Evolutionary conservation across 2,329 filamentous ascomycete species (phyloP).

Genomic region (Pleurostoma richardsiae): DNA sequence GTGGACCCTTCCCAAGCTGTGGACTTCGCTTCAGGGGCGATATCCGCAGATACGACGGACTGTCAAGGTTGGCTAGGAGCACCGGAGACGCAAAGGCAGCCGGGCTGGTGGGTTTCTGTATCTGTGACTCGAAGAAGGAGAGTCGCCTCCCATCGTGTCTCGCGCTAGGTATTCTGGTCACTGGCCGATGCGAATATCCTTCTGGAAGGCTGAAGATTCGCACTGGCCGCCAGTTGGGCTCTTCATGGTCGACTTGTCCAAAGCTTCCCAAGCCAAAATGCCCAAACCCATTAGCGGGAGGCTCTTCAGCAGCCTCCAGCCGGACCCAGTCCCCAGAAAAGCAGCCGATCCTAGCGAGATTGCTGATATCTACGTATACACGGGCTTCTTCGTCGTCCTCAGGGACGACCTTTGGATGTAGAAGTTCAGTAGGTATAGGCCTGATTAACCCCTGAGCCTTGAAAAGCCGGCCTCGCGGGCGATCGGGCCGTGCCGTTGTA

Average conservation of each 20-base stretch:
- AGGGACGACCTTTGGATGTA: constrained; percentile 74
- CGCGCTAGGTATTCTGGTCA: constrained; percentile 55
- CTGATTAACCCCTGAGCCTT: constrained; percentile 73
- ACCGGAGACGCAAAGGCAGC: constrained; percentile 77
- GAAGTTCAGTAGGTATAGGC: constrained; percentile 67
- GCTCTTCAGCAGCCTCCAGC: constrained; percentile 72
- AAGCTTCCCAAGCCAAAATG: constrained; percentile 65
- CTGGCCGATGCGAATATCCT: constrained; percentile 55
- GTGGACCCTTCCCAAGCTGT: constrained; percentile 44
- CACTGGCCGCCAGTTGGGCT: constrained; percentile 70
- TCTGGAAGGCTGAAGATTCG: constrained; percentile 88
- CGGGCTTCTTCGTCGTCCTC: constrained; percentile 85
- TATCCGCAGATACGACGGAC: constrained; percentile 72
- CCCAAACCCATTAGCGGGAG: constrained; percentile 61
- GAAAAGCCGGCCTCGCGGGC: constrained; percentile 73
- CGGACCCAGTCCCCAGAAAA: constrained; percentile 98
- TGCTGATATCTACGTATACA: constrained; percentile 84
- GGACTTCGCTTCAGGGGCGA: constrained; percentile 57
- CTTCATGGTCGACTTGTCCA: constrained; percentile 56
- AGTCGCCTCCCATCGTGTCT: constrained; percentile 43
- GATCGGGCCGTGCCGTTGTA: constrained; percentile 70
- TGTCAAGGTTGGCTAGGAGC: constrained; percentile 78
- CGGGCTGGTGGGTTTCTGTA: constrained; percentile 53
- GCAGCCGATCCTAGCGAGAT: constrained; percentile 83
- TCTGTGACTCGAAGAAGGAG: constrained; percentile 65